Evolutionary conservation across 2,329 filamentous ascomycete genomes (phyloP).

Genomic region (Xylaria multiplex): DNA sequence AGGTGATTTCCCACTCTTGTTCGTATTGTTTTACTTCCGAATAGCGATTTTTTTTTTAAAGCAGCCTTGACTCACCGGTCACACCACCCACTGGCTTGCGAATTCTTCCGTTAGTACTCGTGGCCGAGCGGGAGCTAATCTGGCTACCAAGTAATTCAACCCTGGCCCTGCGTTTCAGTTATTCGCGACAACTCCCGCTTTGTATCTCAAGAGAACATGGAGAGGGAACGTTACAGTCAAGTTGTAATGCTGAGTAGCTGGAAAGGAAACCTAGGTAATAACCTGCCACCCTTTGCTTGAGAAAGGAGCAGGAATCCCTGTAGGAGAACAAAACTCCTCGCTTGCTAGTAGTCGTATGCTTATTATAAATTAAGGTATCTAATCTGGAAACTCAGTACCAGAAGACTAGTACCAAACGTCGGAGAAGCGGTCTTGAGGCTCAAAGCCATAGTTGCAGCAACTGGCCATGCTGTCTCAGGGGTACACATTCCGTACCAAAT

Average conservation of each 20-base stretch:
- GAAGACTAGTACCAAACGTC: constrained; percentile 11
- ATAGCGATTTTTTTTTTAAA: constrained; percentile 13
- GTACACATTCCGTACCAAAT: neutral
- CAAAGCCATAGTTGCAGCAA: constrained; percentile 2
- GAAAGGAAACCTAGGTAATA: neutral
- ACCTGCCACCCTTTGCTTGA: constrained; percentile 11
- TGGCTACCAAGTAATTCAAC: constrained; percentile 1
- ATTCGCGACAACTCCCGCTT: constrained; percentile 17
- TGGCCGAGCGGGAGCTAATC: constrained; percentile 5
- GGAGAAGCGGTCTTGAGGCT: constrained; percentile 4
- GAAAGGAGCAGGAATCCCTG: constrained; percentile 10
- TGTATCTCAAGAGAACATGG: constrained; percentile 14
- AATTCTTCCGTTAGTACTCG: constrained; percentile 9
- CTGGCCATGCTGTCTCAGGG: neutral
- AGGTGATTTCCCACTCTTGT: neutral
- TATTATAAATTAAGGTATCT: constrained; percentile 17
- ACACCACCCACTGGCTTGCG: constrained; percentile 14
- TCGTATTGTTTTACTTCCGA: constrained; percentile 4
- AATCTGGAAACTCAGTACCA: neutral
- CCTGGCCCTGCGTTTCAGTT: constrained; percentile 28
- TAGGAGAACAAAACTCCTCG: neutral
- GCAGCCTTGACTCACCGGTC: constrained; percentile 12
- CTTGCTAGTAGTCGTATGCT: constrained; percentile 18
- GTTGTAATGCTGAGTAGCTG: constrained; percentile 12
- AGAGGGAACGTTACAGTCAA: constrained; percentile 5